Percentiles rank a stretch among this genome's conserved stretches.
Evolutionary conservation across 352 stramenopile species (phyloP).

Genomic region (Pythium dissotocum): DNA sequence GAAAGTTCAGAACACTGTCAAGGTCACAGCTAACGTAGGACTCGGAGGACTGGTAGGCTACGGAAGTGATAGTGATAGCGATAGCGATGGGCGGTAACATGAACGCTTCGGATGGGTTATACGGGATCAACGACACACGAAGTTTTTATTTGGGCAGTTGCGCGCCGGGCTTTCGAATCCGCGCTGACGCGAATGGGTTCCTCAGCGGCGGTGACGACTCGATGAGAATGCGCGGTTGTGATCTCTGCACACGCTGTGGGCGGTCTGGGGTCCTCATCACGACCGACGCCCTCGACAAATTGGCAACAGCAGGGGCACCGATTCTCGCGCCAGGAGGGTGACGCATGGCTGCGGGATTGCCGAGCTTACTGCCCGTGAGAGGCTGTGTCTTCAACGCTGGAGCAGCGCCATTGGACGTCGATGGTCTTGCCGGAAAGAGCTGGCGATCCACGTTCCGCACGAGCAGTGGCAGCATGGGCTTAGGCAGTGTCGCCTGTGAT

Average conservation of each 20-base stretch:
- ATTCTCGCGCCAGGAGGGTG: not conserved
- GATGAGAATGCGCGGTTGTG: conserved; percentile 55
- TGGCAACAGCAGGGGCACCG: conserved; percentile 7
- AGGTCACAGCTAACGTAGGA: conserved; percentile 13
- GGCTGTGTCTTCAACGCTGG: not conserved
- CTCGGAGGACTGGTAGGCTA: conserved; percentile 61
- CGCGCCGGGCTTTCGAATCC: conserved; percentile 24
- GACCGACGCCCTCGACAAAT: conserved; percentile 31
- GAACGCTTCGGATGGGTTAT: not conserved
- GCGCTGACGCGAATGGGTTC: conserved; percentile 34
- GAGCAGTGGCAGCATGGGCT: conserved; percentile 29
- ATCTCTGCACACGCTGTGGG: conserved; percentile 50
- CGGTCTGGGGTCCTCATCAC: conserved; percentile 83
- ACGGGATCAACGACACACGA: not conserved
- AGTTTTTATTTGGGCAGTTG: conserved; percentile 29
- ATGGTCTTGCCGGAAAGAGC: conserved; percentile 21
- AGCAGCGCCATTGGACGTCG: not conserved
- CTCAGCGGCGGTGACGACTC: conserved; percentile 77
- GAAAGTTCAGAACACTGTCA: conserved; percentile 11
- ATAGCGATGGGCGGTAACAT: conserved; percentile 24
- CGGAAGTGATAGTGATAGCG: conserved; percentile 66
- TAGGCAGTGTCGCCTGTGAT: conserved; percentile 20
- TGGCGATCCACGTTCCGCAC: conserved; percentile 35
- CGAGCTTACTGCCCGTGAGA: not conserved
- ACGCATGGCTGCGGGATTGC: not conserved